Base-by-base conservation (phyloP, 164 flowering plant species). In the Aristolochia fimbriata region DNA sequence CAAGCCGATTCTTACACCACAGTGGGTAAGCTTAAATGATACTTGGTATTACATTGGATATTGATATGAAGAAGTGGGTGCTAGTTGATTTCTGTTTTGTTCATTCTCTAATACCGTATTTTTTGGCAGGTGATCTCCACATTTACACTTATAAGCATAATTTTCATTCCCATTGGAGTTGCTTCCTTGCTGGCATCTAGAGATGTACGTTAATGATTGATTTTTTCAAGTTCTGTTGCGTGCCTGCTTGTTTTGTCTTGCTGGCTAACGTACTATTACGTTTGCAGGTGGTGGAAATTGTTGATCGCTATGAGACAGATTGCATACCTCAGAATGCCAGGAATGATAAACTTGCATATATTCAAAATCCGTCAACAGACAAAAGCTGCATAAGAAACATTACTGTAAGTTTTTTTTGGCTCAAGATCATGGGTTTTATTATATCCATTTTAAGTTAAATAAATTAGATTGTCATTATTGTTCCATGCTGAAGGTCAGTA, bases 1-100 rank as follows among this genome's bases (percentile, higher is more conserved):
- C 82, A 93, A 93, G 73, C 98, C 98, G 13, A 86, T 93, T 64
- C 91, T 93, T 13, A 93, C 97, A 53, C 96, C 98, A 51, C 62
- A 76, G 77, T 90, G 97, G 96, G 96, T 90, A 73, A 68, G 21
- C 47, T 27, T 25, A 15, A 15, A 19, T 62, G 22, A 6, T 3
- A 37, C 43, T 52, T 21, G 15, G 51, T 55, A 14, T 47, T 52
- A 12, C 30, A 16, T 43, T 52, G 19, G n/a, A 37, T 3, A 43
- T 33, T 8, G 21, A 46, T 21, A 12, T 62, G 19, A 17, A 37
- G 13, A 27, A 15, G 20, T 16, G 43, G 43, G 0, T 37, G 43
- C 8, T 37, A 7, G 43, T 37, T 1, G 12, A 10, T 37, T 37
- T 37, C 12, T 37, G 12, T 37, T 37, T 4, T 41, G 21, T 17